Evolutionary conservation across 1,284 basidiomycete species (phyloP).

Genomic region (Clitocybe nebularis): DNA sequence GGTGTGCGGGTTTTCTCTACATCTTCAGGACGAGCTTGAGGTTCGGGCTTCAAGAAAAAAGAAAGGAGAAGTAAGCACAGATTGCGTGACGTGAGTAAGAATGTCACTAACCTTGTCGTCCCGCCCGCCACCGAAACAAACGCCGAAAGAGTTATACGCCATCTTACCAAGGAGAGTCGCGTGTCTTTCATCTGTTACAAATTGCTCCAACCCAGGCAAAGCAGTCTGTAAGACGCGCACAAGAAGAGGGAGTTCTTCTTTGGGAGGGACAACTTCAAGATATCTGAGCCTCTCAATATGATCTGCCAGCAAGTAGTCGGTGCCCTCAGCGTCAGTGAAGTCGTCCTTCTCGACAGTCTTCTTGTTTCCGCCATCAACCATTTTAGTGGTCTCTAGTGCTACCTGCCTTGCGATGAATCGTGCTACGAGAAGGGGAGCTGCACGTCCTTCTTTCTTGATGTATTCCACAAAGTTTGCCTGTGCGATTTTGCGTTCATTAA

Average conservation of each 20-base stretch:
- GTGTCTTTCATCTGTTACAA: conserved; percentile 61
- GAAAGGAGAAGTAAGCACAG: conserved; percentile 1
- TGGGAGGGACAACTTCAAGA: conserved; percentile 46
- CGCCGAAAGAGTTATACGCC: conserved; percentile 71
- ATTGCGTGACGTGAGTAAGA: conserved; percentile 1
- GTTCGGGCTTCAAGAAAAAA: conserved; percentile 37
- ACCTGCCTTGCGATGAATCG: conserved; percentile 71
- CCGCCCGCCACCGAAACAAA: conserved; percentile 60
- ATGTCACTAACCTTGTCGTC: conserved; percentile 55
- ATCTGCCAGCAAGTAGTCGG: conserved; percentile 63
- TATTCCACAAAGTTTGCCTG: conserved; percentile 56
- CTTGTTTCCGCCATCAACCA: conserved; percentile 29
- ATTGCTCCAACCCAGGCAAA: conserved; percentile 67
- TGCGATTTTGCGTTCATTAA: conserved; percentile 48
- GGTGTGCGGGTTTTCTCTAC: conserved; percentile 70
- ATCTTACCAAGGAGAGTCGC: conserved; percentile 64
- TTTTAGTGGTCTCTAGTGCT: conserved; percentile 57
- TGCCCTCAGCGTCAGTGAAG: conserved; percentile 45
- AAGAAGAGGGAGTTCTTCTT: conserved; percentile 52
- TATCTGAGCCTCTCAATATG: conserved; percentile 72
- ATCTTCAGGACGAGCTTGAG: conserved; percentile 55
- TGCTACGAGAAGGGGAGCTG: conserved; percentile 55
- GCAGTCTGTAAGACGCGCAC: conserved; percentile 54
- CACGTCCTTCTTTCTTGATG: conserved; percentile 43
- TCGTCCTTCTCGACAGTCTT: conserved; percentile 27